These are phyloP conservation scores for Botryosphaeria agaves DNA, from an alignment of 2,329 filamentous ascomycete species.

Conservation along the genomic window DNA sequence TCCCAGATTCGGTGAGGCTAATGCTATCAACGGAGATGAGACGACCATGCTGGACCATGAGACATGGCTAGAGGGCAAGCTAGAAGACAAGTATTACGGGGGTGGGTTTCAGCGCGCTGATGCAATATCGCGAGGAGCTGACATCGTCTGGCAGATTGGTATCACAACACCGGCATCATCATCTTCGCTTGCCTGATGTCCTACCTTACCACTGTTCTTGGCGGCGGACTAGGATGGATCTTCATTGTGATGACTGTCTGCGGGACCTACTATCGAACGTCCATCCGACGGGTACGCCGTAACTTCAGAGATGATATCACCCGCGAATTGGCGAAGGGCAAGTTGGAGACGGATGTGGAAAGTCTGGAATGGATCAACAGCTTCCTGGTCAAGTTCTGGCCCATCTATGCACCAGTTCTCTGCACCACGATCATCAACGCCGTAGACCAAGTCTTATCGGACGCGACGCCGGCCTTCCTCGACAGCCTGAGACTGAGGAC, in stretches of 20 bases:
- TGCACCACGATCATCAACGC: slow-evolving; percentile 84
- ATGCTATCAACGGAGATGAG: slow-evolving; percentile 33
- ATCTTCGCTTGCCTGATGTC: slow-evolving; percentile 80
- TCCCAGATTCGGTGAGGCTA: slow-evolving; percentile 60
- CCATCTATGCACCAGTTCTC: slow-evolving; percentile 89
- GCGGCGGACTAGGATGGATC: slow-evolving; percentile 84
- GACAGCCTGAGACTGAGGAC: slow-evolving; percentile 88
- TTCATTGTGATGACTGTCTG: slow-evolving; percentile 85
- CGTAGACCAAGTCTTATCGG: slow-evolving; percentile 90
- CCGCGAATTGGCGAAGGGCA: slow-evolving; percentile 73
- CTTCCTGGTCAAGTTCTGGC: slow-evolving; percentile 97
- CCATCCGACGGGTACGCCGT: slow-evolving; percentile 76
- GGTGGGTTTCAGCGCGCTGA: too few species aligned
- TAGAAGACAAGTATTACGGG: slow-evolving; percentile 84
- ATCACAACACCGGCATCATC: slow-evolving; percentile 91
- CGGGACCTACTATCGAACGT: slow-evolving; percentile 92
- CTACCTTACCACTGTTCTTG: slow-evolving; percentile 77
- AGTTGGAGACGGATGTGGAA: slow-evolving; percentile 77
- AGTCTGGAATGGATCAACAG: slow-evolving; percentile 98
- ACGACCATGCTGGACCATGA: slow-evolving; percentile 66
- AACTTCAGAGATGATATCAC: slow-evolving; percentile 93
- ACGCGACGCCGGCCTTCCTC: slow-evolving; percentile 76
- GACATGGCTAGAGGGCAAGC: slow-evolving; percentile 65
- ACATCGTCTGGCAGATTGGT: slow-evolving; percentile 60
- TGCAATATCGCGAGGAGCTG: too few species aligned